These are phyloP conservation scores for Tolypocladium tundrense DNA, from an alignment of 2,329 filamentous ascomycete genomes.

Conservation along the genomic window DNA sequence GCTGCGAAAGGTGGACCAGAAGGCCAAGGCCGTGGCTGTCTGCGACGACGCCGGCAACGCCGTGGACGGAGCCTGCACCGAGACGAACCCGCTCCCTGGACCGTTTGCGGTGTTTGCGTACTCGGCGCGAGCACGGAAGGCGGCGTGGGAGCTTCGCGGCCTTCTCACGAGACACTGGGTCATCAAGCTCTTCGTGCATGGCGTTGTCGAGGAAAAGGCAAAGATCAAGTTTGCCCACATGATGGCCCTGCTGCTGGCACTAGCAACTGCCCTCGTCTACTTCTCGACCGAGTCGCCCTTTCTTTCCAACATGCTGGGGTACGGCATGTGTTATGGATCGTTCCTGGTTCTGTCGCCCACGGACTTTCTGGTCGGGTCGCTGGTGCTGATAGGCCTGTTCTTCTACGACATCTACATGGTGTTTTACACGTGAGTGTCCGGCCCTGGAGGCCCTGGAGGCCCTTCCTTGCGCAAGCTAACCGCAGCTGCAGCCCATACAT, in stretches of 20 bases:
- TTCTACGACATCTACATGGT: conserved; percentile 94
- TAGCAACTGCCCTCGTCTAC: conserved; percentile 49
- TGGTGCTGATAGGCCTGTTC: conserved; percentile 72
- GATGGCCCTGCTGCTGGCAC: conserved; percentile 42
- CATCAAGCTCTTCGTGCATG: conserved; percentile 39
- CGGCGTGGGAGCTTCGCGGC: conserved; percentile 39
- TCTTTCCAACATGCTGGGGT: conserved; percentile 77
- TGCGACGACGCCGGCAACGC: conserved; percentile 24
- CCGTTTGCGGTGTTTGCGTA: conserved; percentile 22
- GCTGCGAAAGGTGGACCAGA: conserved; percentile 35
- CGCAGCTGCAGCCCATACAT: conserved; percentile 53
- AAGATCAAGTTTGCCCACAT: conserved; percentile 47
- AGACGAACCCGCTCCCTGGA: conserved; percentile 19
- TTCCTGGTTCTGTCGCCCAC: conserved; percentile 81
- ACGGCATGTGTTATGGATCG: conserved; percentile 75
- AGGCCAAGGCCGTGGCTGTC: conserved; percentile 24
- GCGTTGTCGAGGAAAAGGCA: conserved; percentile 34
- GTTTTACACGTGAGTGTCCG: conserved; percentile 58
- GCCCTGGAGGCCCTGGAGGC: no score
- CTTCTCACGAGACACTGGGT: conserved; percentile 42
- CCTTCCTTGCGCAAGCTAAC: background rate
- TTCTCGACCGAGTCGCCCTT: conserved; percentile 49
- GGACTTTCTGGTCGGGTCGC: conserved; percentile 70
- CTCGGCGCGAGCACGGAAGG: conserved; percentile 12
- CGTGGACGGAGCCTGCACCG: conserved; percentile 11